phyloP scores from a whole-genome alignment of 2,329 filamentous ascomycete species.

The Aspergillus intermedius region DNA sequence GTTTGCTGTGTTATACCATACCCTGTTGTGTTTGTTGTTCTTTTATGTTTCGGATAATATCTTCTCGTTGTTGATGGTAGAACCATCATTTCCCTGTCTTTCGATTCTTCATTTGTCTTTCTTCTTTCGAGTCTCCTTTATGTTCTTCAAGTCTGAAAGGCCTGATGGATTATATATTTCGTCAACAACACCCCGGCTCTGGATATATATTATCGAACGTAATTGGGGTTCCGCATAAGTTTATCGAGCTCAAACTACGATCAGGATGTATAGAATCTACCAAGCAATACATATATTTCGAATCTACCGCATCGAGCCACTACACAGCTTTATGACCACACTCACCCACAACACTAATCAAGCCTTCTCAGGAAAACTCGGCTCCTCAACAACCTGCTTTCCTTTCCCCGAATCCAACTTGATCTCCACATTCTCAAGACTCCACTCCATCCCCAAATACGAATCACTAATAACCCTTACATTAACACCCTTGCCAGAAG shows the following conservation, averaged over 20 bases:
- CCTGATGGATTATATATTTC: no score
- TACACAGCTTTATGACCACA: no score
- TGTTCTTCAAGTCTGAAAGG: neutral
- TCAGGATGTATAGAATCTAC: no score
- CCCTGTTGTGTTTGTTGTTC: neutral
- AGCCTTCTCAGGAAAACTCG: constrained; percentile 11
- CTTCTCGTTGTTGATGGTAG: neutral
- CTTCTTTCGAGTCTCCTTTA: neutral
- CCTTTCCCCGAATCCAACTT: constrained; percentile 27
- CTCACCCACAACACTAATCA: neutral
- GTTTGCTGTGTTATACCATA: neutral
- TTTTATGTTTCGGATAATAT: neutral
- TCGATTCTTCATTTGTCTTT: neutral
- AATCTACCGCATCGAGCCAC: no score
- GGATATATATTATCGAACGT: no score
- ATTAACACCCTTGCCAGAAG: constrained; percentile 54
- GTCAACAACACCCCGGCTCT: no score
- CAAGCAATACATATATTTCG: no score
- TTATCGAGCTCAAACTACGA: no score
- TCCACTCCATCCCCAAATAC: constrained; percentile 71
- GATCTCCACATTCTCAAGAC: constrained; percentile 45
- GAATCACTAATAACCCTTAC: constrained; percentile 77
- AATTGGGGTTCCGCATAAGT: no score
- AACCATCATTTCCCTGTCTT: neutral
- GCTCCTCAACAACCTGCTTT: constrained; percentile 7